Evolutionary conservation across 1,284 basidiomycete genomes (phyloP).

Genomic region (Cyathus olla): DNA sequence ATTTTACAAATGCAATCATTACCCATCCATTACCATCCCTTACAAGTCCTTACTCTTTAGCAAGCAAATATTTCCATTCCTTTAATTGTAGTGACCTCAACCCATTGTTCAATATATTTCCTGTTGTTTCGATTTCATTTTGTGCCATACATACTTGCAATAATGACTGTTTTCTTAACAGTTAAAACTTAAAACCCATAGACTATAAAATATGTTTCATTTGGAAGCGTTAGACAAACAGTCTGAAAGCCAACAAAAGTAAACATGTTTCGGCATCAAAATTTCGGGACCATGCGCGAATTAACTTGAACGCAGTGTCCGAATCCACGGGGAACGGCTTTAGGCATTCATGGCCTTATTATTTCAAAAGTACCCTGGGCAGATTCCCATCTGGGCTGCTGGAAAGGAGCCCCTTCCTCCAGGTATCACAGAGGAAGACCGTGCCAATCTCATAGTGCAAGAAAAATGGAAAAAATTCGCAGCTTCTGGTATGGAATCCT

Average conservation of each 20-base stretch:
- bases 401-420: slow-evolving; percentile 86
- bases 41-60: slow-evolving; percentile 8
- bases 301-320: too few relatives aligned
- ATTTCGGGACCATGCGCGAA: too few relatives aligned
- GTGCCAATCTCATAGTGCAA: slow-evolving; percentile 73
- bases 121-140: too few relatives aligned
- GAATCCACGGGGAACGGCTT: neutral
- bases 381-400: slow-evolving; percentile 57
- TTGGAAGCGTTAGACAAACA: too few relatives aligned
- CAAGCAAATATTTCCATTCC: slow-evolving; percentile 10
- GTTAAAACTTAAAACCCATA: too few relatives aligned
- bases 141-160: too few relatives aligned
- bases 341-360: neutral
- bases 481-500: slow-evolving; percentile 83
- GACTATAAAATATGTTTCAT: too few relatives aligned
- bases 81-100: slow-evolving; percentile 1
- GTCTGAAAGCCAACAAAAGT: too few relatives aligned
- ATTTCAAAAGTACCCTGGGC: slow-evolving; percentile 40
- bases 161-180: too few relatives aligned
- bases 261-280: too few relatives aligned
- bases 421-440: slow-evolving; percentile 86
- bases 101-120: too few relatives aligned
- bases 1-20: slow-evolving; percentile 30
- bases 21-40: neutral
- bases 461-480: slow-evolving; percentile 84